Evolutionary conservation across 1,139 yeast genomes (phyloP).

Genomic region (Saccharomyces hybrid): DNA sequence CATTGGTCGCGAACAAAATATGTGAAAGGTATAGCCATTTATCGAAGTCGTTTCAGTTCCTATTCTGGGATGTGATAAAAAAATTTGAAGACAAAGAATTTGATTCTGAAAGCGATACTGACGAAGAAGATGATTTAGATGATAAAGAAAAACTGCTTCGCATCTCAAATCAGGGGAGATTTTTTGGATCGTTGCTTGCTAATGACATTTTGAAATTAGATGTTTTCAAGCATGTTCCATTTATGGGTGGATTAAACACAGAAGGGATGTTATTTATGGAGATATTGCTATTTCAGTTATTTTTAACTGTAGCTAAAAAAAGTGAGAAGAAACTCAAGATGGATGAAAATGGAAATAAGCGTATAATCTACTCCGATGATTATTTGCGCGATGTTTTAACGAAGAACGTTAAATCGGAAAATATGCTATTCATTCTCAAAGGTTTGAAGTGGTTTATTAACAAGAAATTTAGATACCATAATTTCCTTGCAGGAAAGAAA

Average conservation of each 20-base stretch:
- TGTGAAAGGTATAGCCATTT: constrained; percentile 58
- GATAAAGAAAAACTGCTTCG: constrained; percentile 50
- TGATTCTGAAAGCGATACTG: constrained; percentile 36
- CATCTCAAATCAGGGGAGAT: constrained; percentile 66
- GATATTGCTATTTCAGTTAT: constrained; percentile 58
- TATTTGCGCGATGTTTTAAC: constrained; percentile 47
- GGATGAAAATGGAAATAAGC: constrained; percentile 30
- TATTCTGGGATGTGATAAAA: constrained; percentile 81
- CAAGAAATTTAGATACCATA: constrained; percentile 45
- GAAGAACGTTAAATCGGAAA: constrained; percentile 50
- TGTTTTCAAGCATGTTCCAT: constrained; percentile 63
- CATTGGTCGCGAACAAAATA: constrained; percentile 66
- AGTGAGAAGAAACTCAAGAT: constrained; percentile 50
- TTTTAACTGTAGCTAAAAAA: constrained; percentile 59
- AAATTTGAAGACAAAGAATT: constrained; percentile 52
- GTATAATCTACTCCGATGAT: constrained; percentile 46
- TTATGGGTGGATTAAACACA: constrained; percentile 62
- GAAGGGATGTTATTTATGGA: constrained; percentile 69
- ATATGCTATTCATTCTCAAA: constrained; percentile 48
- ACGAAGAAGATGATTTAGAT: constrained; percentile 31
- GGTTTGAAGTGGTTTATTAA: constrained; percentile 68
- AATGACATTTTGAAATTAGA: constrained; percentile 71
- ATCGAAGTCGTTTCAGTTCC: constrained; percentile 80
- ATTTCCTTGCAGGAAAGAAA: constrained; percentile 41
- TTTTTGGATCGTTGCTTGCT: constrained; percentile 67